Conservation (phyloP, 768 basidiomycete species). For the Boletus huronensis region DNA sequence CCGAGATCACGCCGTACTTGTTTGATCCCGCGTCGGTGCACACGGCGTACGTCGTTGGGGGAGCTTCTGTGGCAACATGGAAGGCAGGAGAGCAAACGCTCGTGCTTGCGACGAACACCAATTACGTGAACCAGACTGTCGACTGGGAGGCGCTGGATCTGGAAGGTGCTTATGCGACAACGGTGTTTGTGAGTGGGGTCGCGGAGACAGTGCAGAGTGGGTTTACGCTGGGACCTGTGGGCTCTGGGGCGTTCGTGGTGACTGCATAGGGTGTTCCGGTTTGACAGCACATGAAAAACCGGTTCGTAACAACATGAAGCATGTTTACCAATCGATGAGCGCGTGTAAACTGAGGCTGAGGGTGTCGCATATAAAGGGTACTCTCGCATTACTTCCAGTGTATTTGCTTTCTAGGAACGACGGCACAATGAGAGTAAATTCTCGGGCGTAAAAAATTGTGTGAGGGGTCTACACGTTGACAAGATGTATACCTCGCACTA, state of each 20-base stretch:
- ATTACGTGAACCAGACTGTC: slow-evolving; percentile 37
- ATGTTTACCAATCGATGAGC: neutral
- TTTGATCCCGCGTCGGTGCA: slow-evolving; percentile 39
- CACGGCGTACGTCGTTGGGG: slow-evolving; percentile 37
- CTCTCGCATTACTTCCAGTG: too few species aligned
- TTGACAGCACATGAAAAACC: neutral
- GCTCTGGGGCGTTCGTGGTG: slow-evolving; percentile 22
- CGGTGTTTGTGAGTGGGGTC: slow-evolving; percentile 17
- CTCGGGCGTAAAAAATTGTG: too few species aligned
- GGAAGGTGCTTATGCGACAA: neutral
- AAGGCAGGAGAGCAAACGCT: slow-evolving; percentile 38
- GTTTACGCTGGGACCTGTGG: slow-evolving; percentile 25
- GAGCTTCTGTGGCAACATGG: slow-evolving; percentile 55
- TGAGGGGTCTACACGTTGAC: too few species aligned
- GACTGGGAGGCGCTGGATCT: slow-evolving; percentile 31
- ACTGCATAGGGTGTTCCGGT: neutral
- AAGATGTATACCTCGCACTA: too few species aligned
- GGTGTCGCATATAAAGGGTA: too few species aligned
- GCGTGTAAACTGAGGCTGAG: neutral
- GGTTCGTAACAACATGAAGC: neutral
- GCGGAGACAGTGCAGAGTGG: slow-evolving; percentile 1
- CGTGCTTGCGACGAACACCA: slow-evolving; percentile 50
- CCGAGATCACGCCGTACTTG: slow-evolving; percentile 46
- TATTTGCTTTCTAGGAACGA: too few species aligned
- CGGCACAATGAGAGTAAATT: too few species aligned